phyloP scores from a whole-genome alignment of 2,329 filamentous ascomycete genomes.

The Trematosphaeria pertusa region DNA sequence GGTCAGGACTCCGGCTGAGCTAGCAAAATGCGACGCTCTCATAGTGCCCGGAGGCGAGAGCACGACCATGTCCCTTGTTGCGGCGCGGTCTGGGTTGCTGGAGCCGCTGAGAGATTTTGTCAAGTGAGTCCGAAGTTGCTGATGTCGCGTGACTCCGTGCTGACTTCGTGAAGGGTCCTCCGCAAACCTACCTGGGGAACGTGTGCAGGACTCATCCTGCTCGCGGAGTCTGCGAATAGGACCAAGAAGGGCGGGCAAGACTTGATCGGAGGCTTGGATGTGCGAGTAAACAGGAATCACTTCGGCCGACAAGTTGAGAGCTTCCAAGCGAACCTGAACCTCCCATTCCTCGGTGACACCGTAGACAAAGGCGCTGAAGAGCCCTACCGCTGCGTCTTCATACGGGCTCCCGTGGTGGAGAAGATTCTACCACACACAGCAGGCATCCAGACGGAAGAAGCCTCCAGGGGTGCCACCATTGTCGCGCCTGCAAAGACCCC shows the following conservation, averaged over 20 bases:
- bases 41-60: slow-evolving; percentile 95
- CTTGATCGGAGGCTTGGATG: slow-evolving; percentile 87
- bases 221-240: slow-evolving; percentile 85
- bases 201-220: slow-evolving; percentile 90
- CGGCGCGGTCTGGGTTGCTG: slow-evolving; percentile 78
- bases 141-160: slow-evolving; percentile 16
- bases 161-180: slow-evolving; percentile 61
- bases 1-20: slow-evolving; percentile 76
- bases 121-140: slow-evolving; percentile 66
- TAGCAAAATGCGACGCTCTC: slow-evolving; percentile 78
- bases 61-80: slow-evolving; percentile 90
- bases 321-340: slow-evolving; percentile 76
- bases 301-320: slow-evolving; percentile 94
- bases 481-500: slow-evolving; percentile 63
- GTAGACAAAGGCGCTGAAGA: slow-evolving; percentile 37
- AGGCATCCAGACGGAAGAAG: slow-evolving; percentile 61
- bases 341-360: slow-evolving; percentile 69
- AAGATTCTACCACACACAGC: slow-evolving; percentile 67
- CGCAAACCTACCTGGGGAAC: slow-evolving; percentile 93
- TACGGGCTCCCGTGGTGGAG: slow-evolving; percentile 92
- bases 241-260: slow-evolving; percentile 93
- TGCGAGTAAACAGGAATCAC: slow-evolving; percentile 91
- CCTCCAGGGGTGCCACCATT: slow-evolving; percentile 57
- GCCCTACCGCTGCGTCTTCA: slow-evolving; percentile 88
- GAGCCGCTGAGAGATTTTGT: slow-evolving; percentile 89